Evolutionary conservation across 139 green algal species (phyloP).

Genomic region (Pycnococcus provasolii): DNA sequence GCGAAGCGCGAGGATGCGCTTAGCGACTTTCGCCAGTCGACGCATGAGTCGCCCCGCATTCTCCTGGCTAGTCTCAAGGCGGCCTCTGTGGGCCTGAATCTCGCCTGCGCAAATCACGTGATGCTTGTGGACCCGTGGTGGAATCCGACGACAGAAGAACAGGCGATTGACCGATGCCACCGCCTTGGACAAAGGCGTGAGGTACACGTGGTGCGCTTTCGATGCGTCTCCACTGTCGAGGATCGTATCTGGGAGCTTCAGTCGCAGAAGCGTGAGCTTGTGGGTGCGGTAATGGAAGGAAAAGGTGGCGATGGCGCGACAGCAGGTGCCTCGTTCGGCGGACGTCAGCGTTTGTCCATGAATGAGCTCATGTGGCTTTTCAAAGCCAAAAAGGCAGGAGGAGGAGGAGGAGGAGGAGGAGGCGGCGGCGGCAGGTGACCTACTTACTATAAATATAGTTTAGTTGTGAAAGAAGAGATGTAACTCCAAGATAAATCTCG

Average conservation of each 20-base stretch:
- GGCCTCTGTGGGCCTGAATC: constrained; percentile 76
- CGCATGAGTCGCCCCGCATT: not conserved
- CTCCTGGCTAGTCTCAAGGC: constrained; percentile 44
- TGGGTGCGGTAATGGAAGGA: constrained; percentile 30
- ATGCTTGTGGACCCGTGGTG: constrained; percentile 81
- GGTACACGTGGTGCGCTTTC: constrained; percentile 65
- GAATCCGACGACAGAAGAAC: constrained; percentile 66
- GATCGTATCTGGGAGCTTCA: constrained; percentile 57
- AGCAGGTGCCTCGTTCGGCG: too few species aligned
- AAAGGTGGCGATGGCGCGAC: too few species aligned
- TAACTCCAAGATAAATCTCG: too few species aligned
- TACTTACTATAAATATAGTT: too few species aligned
- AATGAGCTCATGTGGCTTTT: too few species aligned
- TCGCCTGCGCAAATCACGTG: constrained; percentile 76
- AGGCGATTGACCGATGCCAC: constrained; percentile 86
- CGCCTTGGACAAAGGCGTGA: constrained; percentile 58
- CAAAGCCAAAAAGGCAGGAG: too few species aligned
- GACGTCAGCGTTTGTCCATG: too few species aligned
- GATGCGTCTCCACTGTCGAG: constrained; percentile 53
- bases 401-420: too few species aligned
- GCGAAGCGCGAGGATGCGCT: constrained; percentile 52
- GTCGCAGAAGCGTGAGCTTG: constrained; percentile 44
- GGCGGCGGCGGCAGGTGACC: too few species aligned
- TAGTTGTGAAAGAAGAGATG: too few species aligned
- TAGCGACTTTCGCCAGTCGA: constrained; percentile 46